Conservation (phyloP, 495 filamentous ascomycete species). For the Penicillium angulare region DNA sequence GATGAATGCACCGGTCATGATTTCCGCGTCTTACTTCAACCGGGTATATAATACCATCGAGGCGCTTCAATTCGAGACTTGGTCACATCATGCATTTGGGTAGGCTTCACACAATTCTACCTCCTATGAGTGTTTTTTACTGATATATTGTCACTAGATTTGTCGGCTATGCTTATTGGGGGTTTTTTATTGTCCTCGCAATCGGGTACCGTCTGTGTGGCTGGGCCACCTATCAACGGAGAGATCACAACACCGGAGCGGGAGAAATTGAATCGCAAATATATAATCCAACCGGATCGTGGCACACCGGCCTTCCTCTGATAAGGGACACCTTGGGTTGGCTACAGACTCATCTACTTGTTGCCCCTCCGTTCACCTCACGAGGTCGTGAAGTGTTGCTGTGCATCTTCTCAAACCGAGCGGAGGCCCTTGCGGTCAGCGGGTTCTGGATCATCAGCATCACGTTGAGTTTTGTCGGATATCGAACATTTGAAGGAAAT, state of each 20-base stretch:
- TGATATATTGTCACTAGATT: slow-evolving; percentile 16
- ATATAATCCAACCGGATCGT: background rate
- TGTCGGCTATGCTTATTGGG: slow-evolving; percentile 37
- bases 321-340: slow-evolving; percentile 16
- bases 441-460: slow-evolving; percentile 43
- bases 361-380: slow-evolving; percentile 30
- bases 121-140: background rate
- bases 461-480: slow-evolving; percentile 34
- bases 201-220: slow-evolving; percentile 21
- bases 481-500: slow-evolving; percentile 34
- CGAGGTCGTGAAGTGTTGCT: slow-evolving; percentile 28
- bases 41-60: slow-evolving; percentile 37
- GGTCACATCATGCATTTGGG: slow-evolving; percentile 40
- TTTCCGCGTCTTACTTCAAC: slow-evolving; percentile 30
- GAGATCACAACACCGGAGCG: background rate
- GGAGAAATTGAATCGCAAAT: slow-evolving; percentile 9
- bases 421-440: slow-evolving; percentile 35
- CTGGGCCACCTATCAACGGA: slow-evolving; percentile 1
- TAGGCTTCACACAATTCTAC: slow-evolving; percentile 7
- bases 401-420: slow-evolving; percentile 41
- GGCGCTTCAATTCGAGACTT: slow-evolving; percentile 34
- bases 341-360: slow-evolving; percentile 33
- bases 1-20: slow-evolving; percentile 24
- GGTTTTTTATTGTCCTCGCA: slow-evolving; percentile 22
- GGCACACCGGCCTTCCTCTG: background rate